Evolutionary conservation across 2,329 filamentous ascomycete genomes (phyloP).

Genomic region (Aspergillus aculeatus): DNA sequence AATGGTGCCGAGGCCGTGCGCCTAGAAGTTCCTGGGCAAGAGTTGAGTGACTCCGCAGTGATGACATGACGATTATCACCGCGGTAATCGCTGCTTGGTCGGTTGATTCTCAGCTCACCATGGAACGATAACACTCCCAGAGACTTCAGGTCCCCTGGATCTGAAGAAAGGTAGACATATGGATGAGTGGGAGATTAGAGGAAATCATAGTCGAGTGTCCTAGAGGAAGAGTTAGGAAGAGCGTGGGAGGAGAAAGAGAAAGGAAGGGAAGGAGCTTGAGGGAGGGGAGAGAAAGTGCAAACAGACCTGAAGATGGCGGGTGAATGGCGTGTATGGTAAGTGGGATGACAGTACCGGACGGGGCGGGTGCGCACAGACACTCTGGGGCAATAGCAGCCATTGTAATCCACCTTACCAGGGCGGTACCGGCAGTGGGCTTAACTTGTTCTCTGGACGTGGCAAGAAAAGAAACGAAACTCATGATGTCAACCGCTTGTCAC

Average conservation of each 20-base stretch:
- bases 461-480: background rate
- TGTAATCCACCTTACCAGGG: no score
- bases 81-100: background rate
- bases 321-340: slow-evolving; percentile 1
- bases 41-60: background rate
- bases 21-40: background rate
- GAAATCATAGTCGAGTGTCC: background rate
- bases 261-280: background rate
- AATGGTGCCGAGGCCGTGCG: background rate
- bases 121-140: slow-evolving; percentile 2
- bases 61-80: background rate
- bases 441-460: background rate
- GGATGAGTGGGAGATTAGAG: background rate
- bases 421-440: no score
- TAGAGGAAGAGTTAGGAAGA: background rate
- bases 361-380: background rate
- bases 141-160: slow-evolving; percentile 4
- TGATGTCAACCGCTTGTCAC: background rate
- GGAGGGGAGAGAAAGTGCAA: background rate
- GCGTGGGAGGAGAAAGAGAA: slow-evolving; percentile 9
- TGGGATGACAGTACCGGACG: background rate
- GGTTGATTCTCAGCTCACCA: background rate
- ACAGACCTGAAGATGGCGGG: background rate
- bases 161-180: background rate
- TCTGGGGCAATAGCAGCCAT: background rate